Percentiles rank a stretch among this genome's conserved stretches.
Conservation (phyloP, 192 early-diverging fungal species). For the Linnemannia hyalina region DNA sequence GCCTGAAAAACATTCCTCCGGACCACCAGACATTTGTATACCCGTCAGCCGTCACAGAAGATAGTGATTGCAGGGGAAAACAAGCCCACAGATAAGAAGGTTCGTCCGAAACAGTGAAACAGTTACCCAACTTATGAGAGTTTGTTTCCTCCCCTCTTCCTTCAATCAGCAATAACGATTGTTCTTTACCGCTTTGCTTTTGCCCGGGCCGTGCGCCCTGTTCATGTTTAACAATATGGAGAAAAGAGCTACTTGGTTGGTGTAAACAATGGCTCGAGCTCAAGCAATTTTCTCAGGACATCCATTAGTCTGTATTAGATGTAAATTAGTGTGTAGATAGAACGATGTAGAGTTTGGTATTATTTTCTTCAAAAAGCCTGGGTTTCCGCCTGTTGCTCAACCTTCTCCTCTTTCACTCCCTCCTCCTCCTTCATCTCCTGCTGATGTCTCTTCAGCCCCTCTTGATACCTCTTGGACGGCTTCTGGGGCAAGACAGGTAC, state of each 20-base stretch:
- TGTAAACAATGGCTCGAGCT: constrained; percentile 2
- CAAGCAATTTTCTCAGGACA: not conserved
- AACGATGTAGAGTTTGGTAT: not conserved
- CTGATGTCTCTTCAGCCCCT: constrained; percentile 3
- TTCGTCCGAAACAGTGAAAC: too few species aligned
- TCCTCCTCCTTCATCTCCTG: not conserved
- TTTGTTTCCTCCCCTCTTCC: too few species aligned
- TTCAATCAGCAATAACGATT: too few species aligned
- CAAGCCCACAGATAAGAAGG: too few species aligned
- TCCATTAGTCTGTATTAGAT: not conserved
- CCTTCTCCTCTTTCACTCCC: not conserved
- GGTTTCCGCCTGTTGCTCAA: not conserved
- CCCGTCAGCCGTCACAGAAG: too few species aligned
- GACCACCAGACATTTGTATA: too few species aligned
- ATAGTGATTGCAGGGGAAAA: too few species aligned
- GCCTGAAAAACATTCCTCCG: too few species aligned
- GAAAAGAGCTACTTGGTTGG: not conserved
- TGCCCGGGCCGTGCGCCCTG: not conserved
- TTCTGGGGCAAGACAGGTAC: constrained; percentile 29
- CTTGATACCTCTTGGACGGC: constrained; percentile 26
- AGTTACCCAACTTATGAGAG: too few species aligned
- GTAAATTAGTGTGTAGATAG: not conserved
- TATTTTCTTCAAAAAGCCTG: not conserved
- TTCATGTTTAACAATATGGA: not conserved
- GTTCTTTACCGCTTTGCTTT: too few species aligned